A percentile compares a stretch with the other conserved stretches of the same genome.
phyloP scores from a whole-genome alignment of 1,284 basidiomycete genomes.

The Ustilago hordei region DNA sequence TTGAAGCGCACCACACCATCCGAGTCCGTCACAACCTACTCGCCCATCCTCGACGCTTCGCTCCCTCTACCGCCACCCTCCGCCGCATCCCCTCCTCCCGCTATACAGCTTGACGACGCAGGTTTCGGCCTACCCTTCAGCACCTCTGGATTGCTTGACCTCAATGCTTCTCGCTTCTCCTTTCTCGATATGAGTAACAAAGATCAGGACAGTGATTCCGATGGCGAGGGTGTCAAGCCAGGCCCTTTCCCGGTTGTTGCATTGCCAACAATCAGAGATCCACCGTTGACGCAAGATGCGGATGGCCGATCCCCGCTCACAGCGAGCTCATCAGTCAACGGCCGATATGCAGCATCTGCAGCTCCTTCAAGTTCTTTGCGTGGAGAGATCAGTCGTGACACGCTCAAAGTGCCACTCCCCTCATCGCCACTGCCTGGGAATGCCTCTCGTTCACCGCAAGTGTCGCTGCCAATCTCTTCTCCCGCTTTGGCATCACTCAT shows the following conservation, averaged over 20 bases:
- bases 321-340: background rate
- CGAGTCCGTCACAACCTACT: constrained; percentile 30
- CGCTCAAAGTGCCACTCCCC: constrained; percentile 5
- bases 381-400: constrained; percentile 3
- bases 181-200: constrained; percentile 41
- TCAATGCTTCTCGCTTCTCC: constrained; percentile 35
- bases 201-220: constrained; percentile 29
- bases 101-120: constrained; percentile 34
- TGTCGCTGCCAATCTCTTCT: constrained; percentile 23
- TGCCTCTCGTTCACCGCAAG: constrained; percentile 4
- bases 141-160: constrained; percentile 34
- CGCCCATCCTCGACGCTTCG: constrained; percentile 18
- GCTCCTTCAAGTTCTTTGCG: constrained; percentile 6
- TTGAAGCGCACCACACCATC: constrained; percentile 28
- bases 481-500: constrained; percentile 45
- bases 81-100: constrained; percentile 33
- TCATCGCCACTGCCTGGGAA: background rate
- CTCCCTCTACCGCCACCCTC: constrained; percentile 15
- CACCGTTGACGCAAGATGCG: background rate
- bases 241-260: background rate
- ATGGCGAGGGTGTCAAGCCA: constrained; percentile 5
- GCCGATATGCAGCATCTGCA: background rate
- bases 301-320: constrained; percentile 1
- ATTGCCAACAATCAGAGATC: constrained; percentile 10
- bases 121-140: constrained; percentile 39